These are phyloP conservation scores for Termitomyces sp. DNA, from an alignment of 768 basidiomycete species.

Conservation along the genomic window DNA sequence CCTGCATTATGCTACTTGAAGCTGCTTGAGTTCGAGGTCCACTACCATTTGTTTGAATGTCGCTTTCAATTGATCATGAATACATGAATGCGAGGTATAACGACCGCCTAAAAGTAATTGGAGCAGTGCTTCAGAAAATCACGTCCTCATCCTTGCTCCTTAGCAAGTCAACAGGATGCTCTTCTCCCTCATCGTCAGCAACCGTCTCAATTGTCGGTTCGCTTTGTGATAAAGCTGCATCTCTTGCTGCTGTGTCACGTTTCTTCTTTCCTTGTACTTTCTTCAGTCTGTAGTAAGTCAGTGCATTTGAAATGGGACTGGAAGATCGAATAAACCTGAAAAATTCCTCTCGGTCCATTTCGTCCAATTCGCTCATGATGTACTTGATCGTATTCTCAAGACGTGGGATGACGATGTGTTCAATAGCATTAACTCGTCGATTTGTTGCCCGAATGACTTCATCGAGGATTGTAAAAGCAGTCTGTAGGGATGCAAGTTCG, in stretches of 20 bases:
- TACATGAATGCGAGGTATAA: slow-evolving; percentile 6
- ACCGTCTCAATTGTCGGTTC: slow-evolving; percentile 25
- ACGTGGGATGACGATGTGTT: slow-evolving; percentile 93
- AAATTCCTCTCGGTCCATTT: slow-evolving; percentile 97
- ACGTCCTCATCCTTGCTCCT: slow-evolving; percentile 89
- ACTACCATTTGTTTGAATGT: not conserved
- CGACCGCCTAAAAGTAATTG: not conserved
- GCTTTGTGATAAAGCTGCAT: slow-evolving; percentile 27
- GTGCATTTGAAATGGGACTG: not conserved
- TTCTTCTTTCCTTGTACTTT: slow-evolving; percentile 99
- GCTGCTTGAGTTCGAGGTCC: not conserved
- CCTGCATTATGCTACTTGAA: not conserved
- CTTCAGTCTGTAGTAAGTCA: slow-evolving; percentile 61
- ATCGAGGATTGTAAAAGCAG: slow-evolving; percentile 97
- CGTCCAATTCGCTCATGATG: slow-evolving; percentile 95
- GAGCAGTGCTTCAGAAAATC: slow-evolving; percentile 64
- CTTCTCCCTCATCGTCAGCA: slow-evolving; percentile 33
- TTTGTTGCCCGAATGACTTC: slow-evolving; percentile 99
- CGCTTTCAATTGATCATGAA: not conserved
- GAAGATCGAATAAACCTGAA: slow-evolving; percentile 56
- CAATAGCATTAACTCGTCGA: slow-evolving; percentile 97
- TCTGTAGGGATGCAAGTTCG: slow-evolving; percentile 94
- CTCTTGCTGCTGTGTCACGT: slow-evolving; percentile 57
- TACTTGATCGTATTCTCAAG: slow-evolving; percentile 98
- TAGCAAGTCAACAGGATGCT: slow-evolving; percentile 55